Evolutionary conservation across 2,329 filamentous ascomycete species (phyloP).

Genomic region (Pestalotiopsis sp.): DNA sequence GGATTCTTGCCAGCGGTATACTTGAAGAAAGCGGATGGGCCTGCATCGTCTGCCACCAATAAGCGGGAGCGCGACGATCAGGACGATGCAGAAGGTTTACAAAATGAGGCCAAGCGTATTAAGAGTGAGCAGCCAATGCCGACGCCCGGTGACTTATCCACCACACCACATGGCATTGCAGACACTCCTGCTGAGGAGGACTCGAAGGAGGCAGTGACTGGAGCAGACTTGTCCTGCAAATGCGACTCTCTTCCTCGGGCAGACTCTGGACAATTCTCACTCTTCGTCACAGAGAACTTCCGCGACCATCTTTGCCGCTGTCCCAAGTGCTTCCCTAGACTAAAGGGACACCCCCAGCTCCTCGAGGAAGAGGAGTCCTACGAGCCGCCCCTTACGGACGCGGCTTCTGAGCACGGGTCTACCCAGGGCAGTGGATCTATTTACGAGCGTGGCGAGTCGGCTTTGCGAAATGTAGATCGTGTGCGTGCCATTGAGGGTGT

Average conservation of each 20-base stretch:
- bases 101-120: conserved; percentile 50
- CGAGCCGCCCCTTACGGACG: conserved; percentile 81
- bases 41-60: conserved; percentile 39
- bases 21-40: conserved; percentile 30
- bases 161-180: conserved; percentile 17
- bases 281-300: conserved; percentile 82
- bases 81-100: conserved; percentile 34
- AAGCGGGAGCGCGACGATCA: conserved; percentile 71
- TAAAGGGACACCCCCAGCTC: conserved; percentile 75
- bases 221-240: conserved; percentile 54
- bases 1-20: conserved; percentile 81
- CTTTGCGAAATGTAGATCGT: conserved; percentile 87
- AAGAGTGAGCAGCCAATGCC: conserved; percentile 43
- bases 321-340: conserved; percentile 72
- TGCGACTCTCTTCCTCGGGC: conserved; percentile 58
- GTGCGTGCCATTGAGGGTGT: conserved; percentile 94
- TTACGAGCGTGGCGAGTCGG: conserved; percentile 89
- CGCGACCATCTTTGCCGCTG: conserved; percentile 84
- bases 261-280: conserved; percentile 67
- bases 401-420: conserved; percentile 56
- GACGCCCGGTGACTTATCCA: conserved; percentile 14
- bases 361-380: conserved; percentile 95
- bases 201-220: conserved; percentile 16
- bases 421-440: conserved; percentile 78
- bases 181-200: conserved; percentile 24